Evolutionary conservation across 2,329 filamentous ascomycete genomes (phyloP).

Genomic region (Monosporascus sp.): DNA sequence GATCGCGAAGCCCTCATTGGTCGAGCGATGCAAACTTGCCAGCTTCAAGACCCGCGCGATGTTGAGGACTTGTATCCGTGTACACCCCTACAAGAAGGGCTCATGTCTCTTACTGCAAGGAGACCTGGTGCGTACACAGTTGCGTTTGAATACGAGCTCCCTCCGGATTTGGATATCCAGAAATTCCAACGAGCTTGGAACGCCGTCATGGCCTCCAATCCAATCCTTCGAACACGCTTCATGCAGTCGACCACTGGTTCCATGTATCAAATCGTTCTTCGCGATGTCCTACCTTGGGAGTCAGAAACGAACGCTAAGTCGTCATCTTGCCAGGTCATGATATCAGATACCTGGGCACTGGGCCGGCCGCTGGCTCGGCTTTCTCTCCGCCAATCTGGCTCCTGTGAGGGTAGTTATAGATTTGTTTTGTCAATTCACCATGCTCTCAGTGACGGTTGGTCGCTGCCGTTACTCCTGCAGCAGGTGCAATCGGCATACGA

Average conservation of each 20-base stretch:
- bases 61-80: slow-evolving; percentile 10
- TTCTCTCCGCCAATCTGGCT: background rate
- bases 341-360: background rate
- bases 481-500: no score
- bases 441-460: no score
- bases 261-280: no score
- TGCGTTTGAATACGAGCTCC: background rate
- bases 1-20: no score
- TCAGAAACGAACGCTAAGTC: no score
- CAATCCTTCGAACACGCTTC: slow-evolving; percentile 10
- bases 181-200: slow-evolving; percentile 7
- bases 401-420: no score
- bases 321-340: no score
- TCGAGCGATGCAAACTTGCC: no score
- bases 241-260: background rate
- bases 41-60: slow-evolving; percentile 1
- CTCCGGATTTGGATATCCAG: background rate
- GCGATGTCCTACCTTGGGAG: no score
- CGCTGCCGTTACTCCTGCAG: no score
- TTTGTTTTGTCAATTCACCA: no score
- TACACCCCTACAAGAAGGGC: slow-evolving; percentile 10
- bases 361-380: background rate
- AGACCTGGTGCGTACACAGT: slow-evolving; percentile 4
- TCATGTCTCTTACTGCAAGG: slow-evolving; percentile 6
- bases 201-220: background rate